These are phyloP conservation scores for Podaxis sp. DNA, from an alignment of 768 basidiomycete species.

Conservation along the genomic window DNA sequence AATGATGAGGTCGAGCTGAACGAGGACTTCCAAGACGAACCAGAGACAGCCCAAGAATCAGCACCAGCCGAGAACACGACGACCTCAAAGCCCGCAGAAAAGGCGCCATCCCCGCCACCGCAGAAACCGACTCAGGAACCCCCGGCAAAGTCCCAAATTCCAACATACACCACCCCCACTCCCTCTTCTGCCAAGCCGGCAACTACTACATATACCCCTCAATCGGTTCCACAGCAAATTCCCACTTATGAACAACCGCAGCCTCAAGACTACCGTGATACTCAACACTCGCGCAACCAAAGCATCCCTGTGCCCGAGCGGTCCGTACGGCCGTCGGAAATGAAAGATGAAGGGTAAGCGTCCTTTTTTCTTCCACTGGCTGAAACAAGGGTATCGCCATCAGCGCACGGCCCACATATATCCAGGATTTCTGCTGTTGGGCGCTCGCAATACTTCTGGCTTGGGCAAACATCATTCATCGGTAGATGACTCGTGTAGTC, in stretches of 20 bases:
- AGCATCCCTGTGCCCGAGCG: slow-evolving; percentile 54
- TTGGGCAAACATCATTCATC: slow-evolving; percentile 32
- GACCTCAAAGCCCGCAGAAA: slow-evolving; percentile 11
- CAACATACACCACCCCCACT: slow-evolving; percentile 33
- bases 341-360: slow-evolving; percentile 99
- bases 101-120: slow-evolving; percentile 14
- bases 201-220: slow-evolving; percentile 7
- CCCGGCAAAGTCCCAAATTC: slow-evolving; percentile 22
- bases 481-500: slow-evolving; percentile 59
- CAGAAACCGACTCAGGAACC: slow-evolving; percentile 24
- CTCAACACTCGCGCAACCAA: slow-evolving; percentile 35
- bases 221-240: slow-evolving; percentile 63
- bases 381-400: slow-evolving; percentile 27
- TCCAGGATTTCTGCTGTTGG: slow-evolving; percentile 15
- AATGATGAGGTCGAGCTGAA: slow-evolving; percentile 65
- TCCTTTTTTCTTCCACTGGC: slow-evolving; percentile 26
- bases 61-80: slow-evolving; percentile 15
- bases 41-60: slow-evolving; percentile 19
- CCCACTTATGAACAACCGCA: slow-evolving; percentile 76
- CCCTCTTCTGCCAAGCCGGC: not conserved
- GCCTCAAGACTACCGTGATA: slow-evolving; percentile 48
- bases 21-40: slow-evolving; percentile 36
- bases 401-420: slow-evolving; percentile 23
- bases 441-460: slow-evolving; percentile 19
- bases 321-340: slow-evolving; percentile 80